phyloP scores from a whole-genome alignment of 352 stramenopile species.

The Phytophthora cryptogea region DNA sequence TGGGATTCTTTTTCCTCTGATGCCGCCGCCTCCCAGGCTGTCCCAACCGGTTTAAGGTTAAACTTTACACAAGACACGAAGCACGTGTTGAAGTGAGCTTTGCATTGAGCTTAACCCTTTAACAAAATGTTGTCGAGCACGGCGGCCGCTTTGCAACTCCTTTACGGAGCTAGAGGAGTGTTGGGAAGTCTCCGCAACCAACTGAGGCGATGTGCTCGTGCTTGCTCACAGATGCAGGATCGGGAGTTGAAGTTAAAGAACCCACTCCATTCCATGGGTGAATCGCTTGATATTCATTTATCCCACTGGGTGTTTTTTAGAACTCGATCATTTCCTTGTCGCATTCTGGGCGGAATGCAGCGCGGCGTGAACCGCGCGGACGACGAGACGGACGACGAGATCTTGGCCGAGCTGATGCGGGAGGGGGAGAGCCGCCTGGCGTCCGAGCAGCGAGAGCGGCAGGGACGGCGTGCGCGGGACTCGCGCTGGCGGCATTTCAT shows the following conservation, averaged over 20 bases:
- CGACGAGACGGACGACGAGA: constrained; percentile 49
- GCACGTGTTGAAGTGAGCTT: no score
- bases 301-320: neutral
- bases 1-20: constrained; percentile 34
- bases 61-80: no score
- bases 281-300: neutral
- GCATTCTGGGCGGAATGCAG: constrained; percentile 11
- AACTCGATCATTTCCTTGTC: no score
- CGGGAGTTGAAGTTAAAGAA: neutral
- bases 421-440: constrained; percentile 38
- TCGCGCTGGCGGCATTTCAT: constrained; percentile 49
- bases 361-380: constrained; percentile 26
- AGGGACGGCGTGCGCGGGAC: constrained; percentile 15
- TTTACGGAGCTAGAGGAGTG: no score
- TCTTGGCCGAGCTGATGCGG: constrained; percentile 47
- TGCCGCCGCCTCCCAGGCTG: constrained; percentile 23
- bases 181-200: neutral
- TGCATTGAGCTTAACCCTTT: neutral
- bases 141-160: neutral
- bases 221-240: neutral
- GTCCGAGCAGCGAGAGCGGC: constrained; percentile 25
- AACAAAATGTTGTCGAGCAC: neutral
- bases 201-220: neutral
- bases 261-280: neutral
- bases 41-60: constrained; percentile 7